Evolutionary conservation across 129 eudicot genomes (phyloP).

Genomic region (Cynara cardunculus): DNA sequence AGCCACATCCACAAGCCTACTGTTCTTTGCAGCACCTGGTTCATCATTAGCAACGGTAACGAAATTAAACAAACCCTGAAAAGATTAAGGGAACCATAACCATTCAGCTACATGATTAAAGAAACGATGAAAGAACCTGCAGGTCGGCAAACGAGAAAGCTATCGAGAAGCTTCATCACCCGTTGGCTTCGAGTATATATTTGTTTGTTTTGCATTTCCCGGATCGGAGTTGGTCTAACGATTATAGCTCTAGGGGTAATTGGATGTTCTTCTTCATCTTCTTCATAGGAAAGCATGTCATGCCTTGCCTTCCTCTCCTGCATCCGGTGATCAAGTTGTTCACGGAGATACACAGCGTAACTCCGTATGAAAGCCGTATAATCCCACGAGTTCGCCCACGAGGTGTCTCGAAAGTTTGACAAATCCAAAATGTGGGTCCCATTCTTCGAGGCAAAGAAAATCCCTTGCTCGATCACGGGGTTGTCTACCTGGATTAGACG

Average conservation of each 20-base stretch:
- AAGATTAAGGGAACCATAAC: neutral
- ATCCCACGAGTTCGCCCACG: constrained; percentile 59
- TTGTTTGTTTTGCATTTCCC: constrained; percentile 34
- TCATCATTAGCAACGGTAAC: neutral
- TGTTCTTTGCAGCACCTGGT: constrained; percentile 56
- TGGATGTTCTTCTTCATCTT: constrained; percentile 32
- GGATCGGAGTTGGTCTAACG: constrained; percentile 33
- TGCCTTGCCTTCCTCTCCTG: constrained; percentile 46
- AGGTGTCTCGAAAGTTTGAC: constrained; percentile 61
- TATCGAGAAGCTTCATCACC: constrained; percentile 50
- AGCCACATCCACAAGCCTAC: constrained; percentile 53
- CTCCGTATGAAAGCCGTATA: constrained; percentile 70
- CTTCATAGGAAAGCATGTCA: constrained; percentile 18
- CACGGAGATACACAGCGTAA: constrained; percentile 58
- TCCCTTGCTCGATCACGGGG: constrained; percentile 61
- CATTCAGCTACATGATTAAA: neutral
- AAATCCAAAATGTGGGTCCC: constrained; percentile 78
- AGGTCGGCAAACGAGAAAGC: constrained; percentile 62
- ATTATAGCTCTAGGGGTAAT: constrained; percentile 9
- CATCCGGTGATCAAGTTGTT: constrained; percentile 66
- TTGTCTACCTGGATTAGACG: constrained; percentile 61
- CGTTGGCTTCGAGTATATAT: constrained; percentile 40
- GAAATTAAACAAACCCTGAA: neutral
- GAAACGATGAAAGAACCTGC: constrained; percentile 38
- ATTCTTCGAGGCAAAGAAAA: constrained; percentile 68